phyloP scores from a whole-genome alignment of 306 rosid species.

The Notholithocarpus densiflorus region DNA sequence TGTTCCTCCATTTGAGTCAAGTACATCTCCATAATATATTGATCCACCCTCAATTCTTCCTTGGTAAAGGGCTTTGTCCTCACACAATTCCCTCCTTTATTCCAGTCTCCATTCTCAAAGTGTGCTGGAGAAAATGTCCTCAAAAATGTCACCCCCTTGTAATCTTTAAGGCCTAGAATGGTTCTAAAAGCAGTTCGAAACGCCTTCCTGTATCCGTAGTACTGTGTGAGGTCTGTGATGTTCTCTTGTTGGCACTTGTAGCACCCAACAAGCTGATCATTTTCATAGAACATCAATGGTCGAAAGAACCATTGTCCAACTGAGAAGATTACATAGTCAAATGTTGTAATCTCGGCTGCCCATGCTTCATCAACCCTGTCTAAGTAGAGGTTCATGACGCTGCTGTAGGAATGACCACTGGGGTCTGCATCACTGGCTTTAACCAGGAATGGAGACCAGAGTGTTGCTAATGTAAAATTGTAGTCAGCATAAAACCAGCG shows the following conservation, averaged over 20 bases:
- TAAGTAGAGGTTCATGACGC: slow-evolving; percentile 57
- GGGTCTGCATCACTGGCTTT: slow-evolving; percentile 43
- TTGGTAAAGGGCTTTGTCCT: slow-evolving; percentile 61
- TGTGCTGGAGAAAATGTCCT: slow-evolving; percentile 91
- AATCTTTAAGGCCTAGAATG: slow-evolving; percentile 34
- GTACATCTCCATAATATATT: slow-evolving; percentile 37
- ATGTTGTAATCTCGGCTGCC: slow-evolving; percentile 44
- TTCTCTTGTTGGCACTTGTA: slow-evolving; percentile 43
- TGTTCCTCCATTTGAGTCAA: slow-evolving; percentile 57
- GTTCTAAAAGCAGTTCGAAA: slow-evolving; percentile 56
- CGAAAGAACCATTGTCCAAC: slow-evolving; percentile 94
- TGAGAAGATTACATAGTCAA: slow-evolving; percentile 73
- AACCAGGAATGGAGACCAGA: slow-evolving; percentile 83
- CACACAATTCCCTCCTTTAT: slow-evolving; percentile 76
- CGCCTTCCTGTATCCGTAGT: slow-evolving; percentile 62
- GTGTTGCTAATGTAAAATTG: slow-evolving; percentile 61
- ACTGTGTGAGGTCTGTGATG: slow-evolving; percentile 31
- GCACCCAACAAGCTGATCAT: slow-evolving; percentile 56
- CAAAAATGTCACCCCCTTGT: slow-evolving; percentile 63
- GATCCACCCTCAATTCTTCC: slow-evolving; percentile 38
- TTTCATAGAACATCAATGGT: slow-evolving; percentile 50
- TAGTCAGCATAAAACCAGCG: slow-evolving; percentile 51
- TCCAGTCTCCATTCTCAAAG: slow-evolving; percentile 85
- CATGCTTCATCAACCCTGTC: slow-evolving; percentile 67
- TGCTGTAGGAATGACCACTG: slow-evolving; percentile 37